These are phyloP conservation scores for Taphrina flavorubra DNA, from an alignment of 1,139 yeast species.

Conservation along the genomic window DNA sequence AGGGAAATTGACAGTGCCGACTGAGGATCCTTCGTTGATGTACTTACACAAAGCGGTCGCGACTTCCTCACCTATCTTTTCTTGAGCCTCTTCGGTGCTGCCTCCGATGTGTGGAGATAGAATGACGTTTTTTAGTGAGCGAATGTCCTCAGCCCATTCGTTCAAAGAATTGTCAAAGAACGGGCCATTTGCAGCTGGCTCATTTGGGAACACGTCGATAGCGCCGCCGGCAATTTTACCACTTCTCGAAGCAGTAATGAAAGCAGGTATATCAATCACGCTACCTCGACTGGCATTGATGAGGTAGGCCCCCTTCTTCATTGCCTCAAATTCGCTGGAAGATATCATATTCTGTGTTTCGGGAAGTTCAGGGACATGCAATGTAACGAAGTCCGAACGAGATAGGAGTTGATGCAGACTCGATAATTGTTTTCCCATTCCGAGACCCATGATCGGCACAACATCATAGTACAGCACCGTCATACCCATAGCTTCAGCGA, in stretches of 20 bases:
- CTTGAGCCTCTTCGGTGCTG: constrained; percentile 98
- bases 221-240: constrained; percentile 99
- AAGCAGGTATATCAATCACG: constrained; percentile 93
- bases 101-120: constrained; percentile 99
- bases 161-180: constrained; percentile 75
- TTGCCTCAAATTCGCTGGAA: constrained; percentile 88
- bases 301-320: constrained; percentile 94
- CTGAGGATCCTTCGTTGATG: constrained; percentile 95
- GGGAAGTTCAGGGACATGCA: constrained; percentile 93
- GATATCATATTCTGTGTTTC: constrained; percentile 92
- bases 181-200: constrained; percentile 97
- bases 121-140: constrained; percentile 82
- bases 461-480: constrained; percentile 92
- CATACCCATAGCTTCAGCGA: constrained; percentile 99
- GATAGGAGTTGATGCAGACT: constrained; percentile 81
- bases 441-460: constrained; percentile 90
- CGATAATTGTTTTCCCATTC: constrained; percentile 92
- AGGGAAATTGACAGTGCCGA: constrained; percentile 98
- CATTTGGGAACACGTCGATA: constrained; percentile 93
- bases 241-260: constrained; percentile 85
- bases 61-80: constrained; percentile 96
- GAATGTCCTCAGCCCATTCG: constrained; percentile 81
- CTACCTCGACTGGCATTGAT: constrained; percentile 98
- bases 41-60: constrained; percentile 83
- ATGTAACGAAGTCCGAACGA: constrained; percentile 83